Base-by-base conservation (phyloP, 1,284 basidiomycete species). In the Leccinum pseudoinsigne region DNA sequence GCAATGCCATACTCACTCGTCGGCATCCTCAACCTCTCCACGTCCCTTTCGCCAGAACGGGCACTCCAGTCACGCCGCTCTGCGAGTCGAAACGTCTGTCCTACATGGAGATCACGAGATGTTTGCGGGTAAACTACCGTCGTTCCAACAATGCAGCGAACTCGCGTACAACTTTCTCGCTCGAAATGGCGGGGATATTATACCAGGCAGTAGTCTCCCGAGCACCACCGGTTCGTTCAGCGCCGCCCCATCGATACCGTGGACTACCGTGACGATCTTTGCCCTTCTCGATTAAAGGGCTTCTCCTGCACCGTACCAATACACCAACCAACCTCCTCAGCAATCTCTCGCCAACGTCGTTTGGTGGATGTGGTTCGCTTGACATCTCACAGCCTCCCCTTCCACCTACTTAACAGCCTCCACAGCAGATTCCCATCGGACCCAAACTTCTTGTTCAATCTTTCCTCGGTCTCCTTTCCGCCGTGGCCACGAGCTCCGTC, bases 401-500 rank as follows among this genome's bases (percentile, higher is more conserved):
- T 11, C 62, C 63, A 18, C 50, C 66, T 28, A 11, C 64, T 2
- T 72, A 69, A 14, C 76, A 76, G 56, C 60, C 71, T 58, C 76
- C 77, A 16, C 79, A 82, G 28, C 83, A 84, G 55, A 78, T 87
- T 47, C 76, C 79, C 12, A 86, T 93, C 63, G 84, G 86, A 28
- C 85, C 86, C 4, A 89, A 89, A 7, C 76, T 89, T 10, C 83
- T 95, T 54, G 88, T 93, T 0, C 87, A 91, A 63, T 83, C 92
- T 1, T 96, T 95, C 80, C 84, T 96, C 3, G 85, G 87, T 21
- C 84, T 98, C 23, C 81, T 98, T 18, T 84, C 90, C 3, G 89
- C 88, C 1, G 93, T 98, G 31, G 90, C 92, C 38, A 84, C 82
- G 16, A 82, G 89, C 75, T 97, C 94, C 0, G 80, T 90, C 8